Percentiles rank a stretch among this genome's conserved stretches.
Evolutionary conservation across 768 basidiomycete genomes (phyloP).

Genomic region (Erythrobasidium yunnanense): DNA sequence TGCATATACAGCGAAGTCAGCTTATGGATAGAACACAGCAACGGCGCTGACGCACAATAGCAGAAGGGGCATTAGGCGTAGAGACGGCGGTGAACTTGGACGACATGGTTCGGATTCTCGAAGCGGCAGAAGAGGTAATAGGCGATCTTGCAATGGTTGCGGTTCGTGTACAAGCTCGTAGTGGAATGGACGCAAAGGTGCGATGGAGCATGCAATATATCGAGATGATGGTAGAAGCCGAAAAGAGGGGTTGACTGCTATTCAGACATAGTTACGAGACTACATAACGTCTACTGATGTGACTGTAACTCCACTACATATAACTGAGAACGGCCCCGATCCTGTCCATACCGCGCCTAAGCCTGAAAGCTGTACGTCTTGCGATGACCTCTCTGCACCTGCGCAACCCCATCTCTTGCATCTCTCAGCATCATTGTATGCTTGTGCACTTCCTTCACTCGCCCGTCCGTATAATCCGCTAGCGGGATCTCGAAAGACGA

Average conservation of each 20-base stretch:
- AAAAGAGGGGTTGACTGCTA: neutral
- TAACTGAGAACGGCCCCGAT: too few species aligned
- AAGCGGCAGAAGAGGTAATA: too few species aligned
- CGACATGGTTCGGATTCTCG: neutral
- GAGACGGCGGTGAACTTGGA: slow-evolving; percentile 3
- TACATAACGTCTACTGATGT: too few species aligned
- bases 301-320: too few species aligned
- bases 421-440: neutral
- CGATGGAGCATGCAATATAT: neutral
- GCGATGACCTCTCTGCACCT: neutral
- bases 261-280: neutral
- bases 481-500: neutral
- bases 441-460: neutral
- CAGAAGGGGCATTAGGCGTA: slow-evolving; percentile 20
- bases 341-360: neutral
- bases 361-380: neutral
- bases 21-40: neutral
- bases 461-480: neutral
- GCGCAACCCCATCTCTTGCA: neutral
- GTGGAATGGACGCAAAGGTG: neutral
- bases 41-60: slow-evolving; percentile 14
- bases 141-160: too few species aligned
- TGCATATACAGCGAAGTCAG: neutral
- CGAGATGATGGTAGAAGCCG: neutral
- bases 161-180: too few species aligned